These are phyloP conservation scores for Epichloe gansuensis DNA, from an alignment of 2,329 filamentous ascomycete genomes.

Conservation along the genomic window DNA sequence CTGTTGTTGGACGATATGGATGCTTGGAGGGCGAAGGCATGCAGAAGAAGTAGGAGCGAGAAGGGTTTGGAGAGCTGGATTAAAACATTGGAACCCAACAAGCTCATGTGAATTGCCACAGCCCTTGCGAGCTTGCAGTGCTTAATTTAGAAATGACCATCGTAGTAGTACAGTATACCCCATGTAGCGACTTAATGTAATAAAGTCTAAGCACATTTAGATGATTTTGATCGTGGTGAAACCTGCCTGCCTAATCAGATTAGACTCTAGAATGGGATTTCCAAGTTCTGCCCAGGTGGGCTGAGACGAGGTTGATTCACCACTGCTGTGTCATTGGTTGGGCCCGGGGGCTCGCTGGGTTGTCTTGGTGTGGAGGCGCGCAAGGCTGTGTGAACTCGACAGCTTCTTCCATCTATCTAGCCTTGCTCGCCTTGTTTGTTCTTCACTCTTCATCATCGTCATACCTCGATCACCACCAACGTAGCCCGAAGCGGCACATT, in stretches of 20 bases:
- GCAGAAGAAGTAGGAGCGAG: not conserved
- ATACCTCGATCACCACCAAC: not conserved
- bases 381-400: conserved; percentile 1
- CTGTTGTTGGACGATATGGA: not conserved
- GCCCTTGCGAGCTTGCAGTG: not conserved
- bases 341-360: not conserved
- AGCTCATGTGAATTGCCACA: not conserved
- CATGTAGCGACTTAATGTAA: conserved; percentile 6
- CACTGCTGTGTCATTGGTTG: not conserved
- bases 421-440: not conserved
- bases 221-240: not conserved
- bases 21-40: not conserved
- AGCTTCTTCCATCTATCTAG: not conserved
- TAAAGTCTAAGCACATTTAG: not conserved
- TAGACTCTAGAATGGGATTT: no score
- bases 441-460: not conserved
- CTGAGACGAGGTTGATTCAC: not conserved
- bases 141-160: conserved; percentile 2
- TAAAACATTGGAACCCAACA: not conserved
- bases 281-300: no score
- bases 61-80: not conserved
- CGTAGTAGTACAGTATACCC: conserved; percentile 5
- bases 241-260: not conserved
- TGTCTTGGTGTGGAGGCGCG: not conserved
- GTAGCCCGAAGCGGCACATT: not conserved